Evolutionary conservation across 2,329 filamentous ascomycete genomes (phyloP).

Genomic region (Leptographium flavum): DNA sequence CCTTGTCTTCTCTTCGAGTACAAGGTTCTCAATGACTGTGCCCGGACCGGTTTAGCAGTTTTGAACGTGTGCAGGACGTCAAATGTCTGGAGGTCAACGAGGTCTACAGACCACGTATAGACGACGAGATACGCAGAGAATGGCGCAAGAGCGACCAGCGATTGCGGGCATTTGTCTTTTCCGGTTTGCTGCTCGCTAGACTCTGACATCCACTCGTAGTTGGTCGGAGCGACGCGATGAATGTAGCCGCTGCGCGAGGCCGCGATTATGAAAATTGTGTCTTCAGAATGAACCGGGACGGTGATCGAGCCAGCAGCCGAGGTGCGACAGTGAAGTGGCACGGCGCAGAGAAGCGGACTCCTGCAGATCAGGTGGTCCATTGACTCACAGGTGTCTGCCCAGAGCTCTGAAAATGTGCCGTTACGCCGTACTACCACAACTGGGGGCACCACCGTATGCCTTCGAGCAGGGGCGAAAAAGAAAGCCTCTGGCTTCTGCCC

Average conservation of each 20-base stretch:
- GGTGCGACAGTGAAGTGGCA: constrained; percentile 18
- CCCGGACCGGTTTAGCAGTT: constrained; percentile 38
- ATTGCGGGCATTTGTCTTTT: constrained; percentile 32
- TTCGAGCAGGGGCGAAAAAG: constrained; percentile 39
- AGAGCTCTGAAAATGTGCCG: constrained; percentile 46
- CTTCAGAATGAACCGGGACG: neutral
- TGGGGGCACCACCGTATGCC: constrained; percentile 22
- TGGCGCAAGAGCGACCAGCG: constrained; percentile 42
- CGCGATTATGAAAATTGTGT: constrained; percentile 26
- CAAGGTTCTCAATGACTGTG: constrained; percentile 45
- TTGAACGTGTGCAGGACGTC: constrained; percentile 46
- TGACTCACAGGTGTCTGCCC: constrained; percentile 27
- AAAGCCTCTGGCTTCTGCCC: constrained; percentile 47
- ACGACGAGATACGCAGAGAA: constrained; percentile 48
- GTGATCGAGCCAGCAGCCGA: neutral
- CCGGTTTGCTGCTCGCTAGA: constrained; percentile 26
- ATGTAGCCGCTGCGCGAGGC: constrained; percentile 36
- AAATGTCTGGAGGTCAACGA: constrained; percentile 44
- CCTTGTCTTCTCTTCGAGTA: constrained; percentile 37
- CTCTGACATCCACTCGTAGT: constrained; percentile 33
- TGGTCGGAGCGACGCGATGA: constrained; percentile 28
- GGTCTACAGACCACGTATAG: constrained; percentile 38
- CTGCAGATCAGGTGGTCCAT: constrained; percentile 35
- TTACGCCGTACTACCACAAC: constrained; percentile 50
- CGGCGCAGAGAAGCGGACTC: constrained; percentile 35